Evolutionary conservation across 2,329 filamentous ascomycete genomes (phyloP).

Genomic region (Ophiostoma sp.): DNA sequence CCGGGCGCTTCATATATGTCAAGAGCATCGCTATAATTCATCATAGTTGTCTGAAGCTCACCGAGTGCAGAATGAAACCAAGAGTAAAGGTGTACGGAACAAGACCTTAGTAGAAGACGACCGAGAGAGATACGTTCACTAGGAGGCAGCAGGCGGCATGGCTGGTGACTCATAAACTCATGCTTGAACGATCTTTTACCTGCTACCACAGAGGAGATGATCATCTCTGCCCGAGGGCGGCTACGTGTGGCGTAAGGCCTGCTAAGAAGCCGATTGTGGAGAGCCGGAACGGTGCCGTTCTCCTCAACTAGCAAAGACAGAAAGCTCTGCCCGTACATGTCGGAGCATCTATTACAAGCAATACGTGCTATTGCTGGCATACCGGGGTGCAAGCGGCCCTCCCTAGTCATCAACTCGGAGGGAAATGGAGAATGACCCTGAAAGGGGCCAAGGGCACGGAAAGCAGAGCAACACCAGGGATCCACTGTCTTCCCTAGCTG

Average conservation of each 20-base stretch:
- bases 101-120: too few species aligned
- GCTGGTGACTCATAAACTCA: too few species aligned
- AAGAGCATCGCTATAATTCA: too few species aligned
- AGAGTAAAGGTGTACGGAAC: too few species aligned
- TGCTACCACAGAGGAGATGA: background rate
- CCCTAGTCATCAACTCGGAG: background rate
- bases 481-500: background rate
- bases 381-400: background rate
- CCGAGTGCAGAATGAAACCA: too few species aligned
- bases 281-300: background rate
- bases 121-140: too few species aligned
- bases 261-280: background rate
- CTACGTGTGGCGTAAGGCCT: background rate
- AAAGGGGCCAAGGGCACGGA: background rate
- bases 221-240: background rate
- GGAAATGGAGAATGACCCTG: background rate
- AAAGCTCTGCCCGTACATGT: slow-evolving; percentile 4
- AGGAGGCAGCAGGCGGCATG: too few species aligned
- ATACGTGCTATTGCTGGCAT: too few species aligned
- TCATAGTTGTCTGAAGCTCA: too few species aligned
- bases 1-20: too few species aligned
- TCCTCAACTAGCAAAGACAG: background rate
- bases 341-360: background rate
- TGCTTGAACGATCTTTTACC: background rate
- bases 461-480: background rate